A percentile compares a stretch with the other conserved stretches of the same genome.
These are phyloP conservation scores for Suillus luteus DNA, from an alignment of 768 basidiomycete genomes.

Conservation along the genomic window DNA sequence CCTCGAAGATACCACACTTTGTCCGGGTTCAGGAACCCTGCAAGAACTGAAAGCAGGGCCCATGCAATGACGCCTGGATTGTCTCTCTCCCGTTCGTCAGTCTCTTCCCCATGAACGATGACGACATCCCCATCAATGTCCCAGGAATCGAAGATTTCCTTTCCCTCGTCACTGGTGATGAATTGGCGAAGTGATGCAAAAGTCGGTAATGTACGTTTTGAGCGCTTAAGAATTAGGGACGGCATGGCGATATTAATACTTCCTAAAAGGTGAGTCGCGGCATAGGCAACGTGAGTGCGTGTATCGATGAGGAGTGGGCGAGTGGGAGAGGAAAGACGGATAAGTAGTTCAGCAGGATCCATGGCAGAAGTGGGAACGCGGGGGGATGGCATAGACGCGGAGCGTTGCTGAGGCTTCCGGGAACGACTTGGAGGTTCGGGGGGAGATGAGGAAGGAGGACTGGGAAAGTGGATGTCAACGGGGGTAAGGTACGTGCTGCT, in stretches of 20 bases:
- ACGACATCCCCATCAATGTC: conserved; percentile 69
- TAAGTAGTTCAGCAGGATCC: conserved; percentile 48
- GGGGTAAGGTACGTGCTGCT: conserved; percentile 57
- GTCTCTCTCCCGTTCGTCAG: conserved; percentile 64
- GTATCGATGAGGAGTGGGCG: conserved; percentile 83
- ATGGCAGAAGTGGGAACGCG: conserved; percentile 38
- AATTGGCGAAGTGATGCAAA: conserved; percentile 76
- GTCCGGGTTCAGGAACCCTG: conserved; percentile 56
- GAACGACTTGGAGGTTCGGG: conserved; percentile 18
- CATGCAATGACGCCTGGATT: conserved; percentile 63
- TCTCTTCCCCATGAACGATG: conserved; percentile 77
- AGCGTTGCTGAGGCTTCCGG: conserved; percentile 13
- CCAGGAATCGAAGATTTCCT: conserved; percentile 52
- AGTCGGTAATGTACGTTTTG: conserved; percentile 55
- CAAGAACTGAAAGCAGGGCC: conserved; percentile 66
- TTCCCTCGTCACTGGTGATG: conserved; percentile 78
- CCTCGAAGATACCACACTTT: conserved; percentile 71
- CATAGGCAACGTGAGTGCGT: conserved; percentile 66
- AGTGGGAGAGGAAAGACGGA: conserved; percentile 46
- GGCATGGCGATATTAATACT: conserved; percentile 89
- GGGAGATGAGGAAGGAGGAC: conserved; percentile 26
- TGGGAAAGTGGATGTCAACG: conserved; percentile 35
- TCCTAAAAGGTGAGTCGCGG: conserved; percentile 61
- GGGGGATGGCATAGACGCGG: conserved; percentile 20
- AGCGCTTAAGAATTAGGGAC: conserved; percentile 86